Base-by-base conservation (phyloP, 805 yeast genomes). In the Saccharomycopsis schoenii region DNA sequence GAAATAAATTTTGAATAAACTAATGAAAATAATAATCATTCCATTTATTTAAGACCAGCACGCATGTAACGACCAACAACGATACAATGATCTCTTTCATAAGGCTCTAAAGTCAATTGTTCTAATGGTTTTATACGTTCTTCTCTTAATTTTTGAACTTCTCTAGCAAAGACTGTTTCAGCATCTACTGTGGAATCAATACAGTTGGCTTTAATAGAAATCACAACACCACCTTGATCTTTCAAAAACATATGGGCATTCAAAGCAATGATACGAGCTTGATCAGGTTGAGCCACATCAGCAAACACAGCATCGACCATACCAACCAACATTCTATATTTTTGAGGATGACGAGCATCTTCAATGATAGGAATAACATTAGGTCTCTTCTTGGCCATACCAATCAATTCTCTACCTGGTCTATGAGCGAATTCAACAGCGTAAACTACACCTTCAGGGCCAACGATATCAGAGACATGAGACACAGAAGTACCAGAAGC, bases 361-460 rank as follows among this genome's bases (percentile, higher is more conserved):
- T 94, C 99, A 75, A 94, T 92, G 77, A 94, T 94, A 72, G 99
- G 99, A 68, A 94, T 90, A 62, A 94, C 96, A 74, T 94, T 94
- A 67, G 99, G 98, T 84, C 99, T 89, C 96, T 94, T 94, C 85
- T 93, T 94, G 74, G 99, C 99, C 99, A 94, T 94, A 72, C 96
- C 89, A 72, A 94, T 93, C 78, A 94, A 84, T 78, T 94, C 99
- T 83, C 99, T 88, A 76, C 99, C 99, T 73, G 98, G 97, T 84
- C 99, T 88, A 84, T 94, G 98, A 66, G 97, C 91, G 81, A 94
- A 94, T 80, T 94, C 99, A 68, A 94, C 99, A 62, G 99, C 99
- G 76, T 94, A 94, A 60, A 94, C 99, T 73, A 90, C 81, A 76
- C 99, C 99, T 79, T 91, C 97, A 75, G 99, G 98, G 67, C 99